Percentiles rank a stretch among this genome's conserved stretches.
These are phyloP conservation scores for Neofusicoccum ribis DNA, from an alignment of 2,329 filamentous ascomycete species.

Conservation along the genomic window DNA sequence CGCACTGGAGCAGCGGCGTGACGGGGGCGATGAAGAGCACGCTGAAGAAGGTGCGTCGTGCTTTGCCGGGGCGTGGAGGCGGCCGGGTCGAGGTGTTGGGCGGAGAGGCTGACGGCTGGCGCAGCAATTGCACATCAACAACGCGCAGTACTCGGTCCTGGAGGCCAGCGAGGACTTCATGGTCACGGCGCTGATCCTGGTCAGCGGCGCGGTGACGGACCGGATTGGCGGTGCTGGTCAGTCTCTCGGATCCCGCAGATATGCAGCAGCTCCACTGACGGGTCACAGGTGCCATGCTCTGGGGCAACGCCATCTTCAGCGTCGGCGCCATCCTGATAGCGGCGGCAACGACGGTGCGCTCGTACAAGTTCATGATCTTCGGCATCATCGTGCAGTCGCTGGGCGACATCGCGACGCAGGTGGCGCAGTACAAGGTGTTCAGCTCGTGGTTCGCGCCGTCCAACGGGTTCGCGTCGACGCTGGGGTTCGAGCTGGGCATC, in stretches of 20 bases:
- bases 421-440: conserved; percentile 66
- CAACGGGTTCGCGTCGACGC: conserved; percentile 59
- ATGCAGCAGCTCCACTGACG: neutral
- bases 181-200: conserved; percentile 56
- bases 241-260: neutral
- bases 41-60: conserved; percentile 52
- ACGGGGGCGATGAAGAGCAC: conserved; percentile 63
- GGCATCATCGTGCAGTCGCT: conserved; percentile 57
- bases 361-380: conserved; percentile 61
- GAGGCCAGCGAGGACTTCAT: conserved; percentile 65
- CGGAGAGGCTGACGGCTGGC: neutral
- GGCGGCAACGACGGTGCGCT: conserved; percentile 56
- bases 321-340: conserved; percentile 61
- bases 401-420: conserved; percentile 64
- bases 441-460: conserved; percentile 65
- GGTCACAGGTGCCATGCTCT: conserved; percentile 53
- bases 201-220: conserved; percentile 59
- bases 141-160: conserved; percentile 59
- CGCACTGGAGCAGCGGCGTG: conserved; percentile 61
- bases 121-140: conserved; percentile 57
- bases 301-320: conserved; percentile 62
- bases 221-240: conserved; percentile 56
- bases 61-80: neutral
- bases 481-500: conserved; percentile 61
- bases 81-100: neutral